These are phyloP conservation scores for Diaporthe aspalathi DNA, from an alignment of 2,329 filamentous ascomycete species.

Conservation along the genomic window DNA sequence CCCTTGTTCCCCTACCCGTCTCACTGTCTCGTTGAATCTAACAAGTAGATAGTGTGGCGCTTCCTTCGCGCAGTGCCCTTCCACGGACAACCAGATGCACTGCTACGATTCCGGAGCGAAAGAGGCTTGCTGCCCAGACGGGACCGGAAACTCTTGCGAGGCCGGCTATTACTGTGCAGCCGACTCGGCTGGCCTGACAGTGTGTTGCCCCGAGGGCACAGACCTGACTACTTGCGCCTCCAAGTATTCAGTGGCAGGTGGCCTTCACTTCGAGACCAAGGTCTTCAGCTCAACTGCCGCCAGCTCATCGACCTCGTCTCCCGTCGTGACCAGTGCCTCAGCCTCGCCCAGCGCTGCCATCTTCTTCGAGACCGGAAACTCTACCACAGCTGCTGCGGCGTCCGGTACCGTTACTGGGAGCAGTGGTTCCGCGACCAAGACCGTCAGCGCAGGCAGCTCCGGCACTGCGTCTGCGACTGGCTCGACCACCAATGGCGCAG, in stretches of 20 bases:
- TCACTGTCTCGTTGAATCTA: neutral
- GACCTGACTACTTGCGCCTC: conserved; percentile 65
- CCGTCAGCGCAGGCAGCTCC: conserved; percentile 35
- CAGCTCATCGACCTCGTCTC: conserved; percentile 44
- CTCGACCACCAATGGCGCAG: conserved; percentile 48
- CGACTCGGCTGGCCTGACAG: conserved; percentile 61
- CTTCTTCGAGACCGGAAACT: conserved; percentile 38
- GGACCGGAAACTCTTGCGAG: conserved; percentile 70
- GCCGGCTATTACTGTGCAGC: conserved; percentile 72
- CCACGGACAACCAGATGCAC: conserved; percentile 62
- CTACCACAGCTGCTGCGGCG: conserved; percentile 33
- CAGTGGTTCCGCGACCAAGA: conserved; percentile 41
- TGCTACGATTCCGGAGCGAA: conserved; percentile 66
- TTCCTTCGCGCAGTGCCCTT: conserved; percentile 61
- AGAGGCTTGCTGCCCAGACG: conserved; percentile 68
- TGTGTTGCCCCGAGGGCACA: conserved; percentile 71
- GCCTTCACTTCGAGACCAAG: conserved; percentile 59
- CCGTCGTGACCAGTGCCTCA: conserved; percentile 30
- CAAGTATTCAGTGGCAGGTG: conserved; percentile 59
- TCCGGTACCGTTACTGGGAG: conserved; percentile 36
- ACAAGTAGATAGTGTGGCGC: conserved; percentile 55
- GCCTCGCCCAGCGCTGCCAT: conserved; percentile 31
- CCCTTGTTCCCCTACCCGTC: too few species aligned
- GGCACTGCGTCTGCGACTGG: conserved; percentile 38
- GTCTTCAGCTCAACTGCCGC: conserved; percentile 50